Evolutionary conservation across 371 early-diverging fungal species (phyloP), one percentile per base, ranked within the genome.

Genomic region (Capillidium rhysosporum): DNA sequence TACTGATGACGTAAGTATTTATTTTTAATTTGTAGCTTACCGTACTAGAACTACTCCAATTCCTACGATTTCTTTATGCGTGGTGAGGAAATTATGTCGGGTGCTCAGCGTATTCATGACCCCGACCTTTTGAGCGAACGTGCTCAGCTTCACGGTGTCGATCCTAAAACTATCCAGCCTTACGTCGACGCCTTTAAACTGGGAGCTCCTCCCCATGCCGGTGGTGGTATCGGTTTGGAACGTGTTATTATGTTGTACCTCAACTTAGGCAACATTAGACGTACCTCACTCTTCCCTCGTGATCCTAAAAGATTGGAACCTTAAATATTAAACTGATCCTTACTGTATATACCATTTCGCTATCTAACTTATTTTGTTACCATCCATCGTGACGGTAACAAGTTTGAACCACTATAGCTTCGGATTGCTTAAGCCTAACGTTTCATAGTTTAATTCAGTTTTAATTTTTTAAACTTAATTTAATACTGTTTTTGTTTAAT

Each of bases 11-110:
- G 71, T 76, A 63, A 40, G 60, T 49, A 10, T 21, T 26, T n/a
- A 14, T 47, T 23, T 12, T 40, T n/a, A n/a, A 21, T 21, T 14
- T 8, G n/a, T 12, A 14, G 1, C 2, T 16, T 18, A 23, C 5
- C 41, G 2, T 40, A 31, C 1, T 63, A 73, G 69, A 76, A 76
- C 53, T 94, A 92, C 73, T 89, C 96, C 60, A 95, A 97, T 82
- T 97, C 98, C 23, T 99, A 97, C 69, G 99, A 99, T 77, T 96
- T 99, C 72, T 99, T 99, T 73, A 82, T 99, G 70, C 82, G 98
- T 56, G 99, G 99, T 54, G 98, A 99, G 68, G 99, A 99, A 70
- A 95, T 99, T 64, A 71, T 97, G 60, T 98, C 98, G 38, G 99
- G 99, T 52, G 99, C 99, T 25, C 98, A 98, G 74, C 93, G 99